Evolutionary conservation across 1,139 yeast genomes (phyloP), one percentile per base, ranked within the genome.

Genomic region (Yamadazyma oceani): DNA sequence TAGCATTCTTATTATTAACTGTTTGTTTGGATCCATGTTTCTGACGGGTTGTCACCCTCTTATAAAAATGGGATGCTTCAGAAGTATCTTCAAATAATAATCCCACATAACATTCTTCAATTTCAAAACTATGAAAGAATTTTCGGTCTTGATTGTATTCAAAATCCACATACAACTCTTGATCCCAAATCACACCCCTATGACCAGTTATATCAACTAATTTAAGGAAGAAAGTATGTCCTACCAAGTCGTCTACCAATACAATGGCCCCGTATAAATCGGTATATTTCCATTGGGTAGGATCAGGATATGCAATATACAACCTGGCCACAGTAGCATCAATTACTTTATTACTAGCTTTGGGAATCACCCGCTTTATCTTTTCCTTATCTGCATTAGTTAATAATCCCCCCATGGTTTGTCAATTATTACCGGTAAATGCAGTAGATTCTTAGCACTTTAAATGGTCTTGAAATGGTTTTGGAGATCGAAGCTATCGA

Each of bases 141-240:
- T 95, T 82, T 17, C 98, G 76, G 58, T 92, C 98, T 61, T 92
- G 97, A 57, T 85, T 78, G 62, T 92, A 92, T 48, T 82, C 84
- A 58, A 92, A 89, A 52, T 86, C 85, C 8, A 88, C 82, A 56
- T 87, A 92, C 34, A 92, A 63, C 59, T 92, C 98, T 60, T 92
- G 98, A 60, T 92, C 98, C 98, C 98, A 92, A 0, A 92, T 49
- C 1, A 92, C 95, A 14, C 97, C 97, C 29, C 86, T 69, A 45
- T 79, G 78, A 9, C 95, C 95, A 29, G 70, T 58, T 30, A 92
- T 79, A 54, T 92, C 98, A 9, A 92, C 95, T 41, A 92, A 58
- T 58, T 92, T 92, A 37, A 92, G 70, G 59, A 89, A 92, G 57
- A 85, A 90, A 0, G 97, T 88, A 61, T 90, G 92, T 3, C 98